Evolutionary conservation across 2,329 filamentous ascomycete species (phyloP), one percentile per base, ranked within the genome.

Genomic region (Cytospora mali): DNA sequence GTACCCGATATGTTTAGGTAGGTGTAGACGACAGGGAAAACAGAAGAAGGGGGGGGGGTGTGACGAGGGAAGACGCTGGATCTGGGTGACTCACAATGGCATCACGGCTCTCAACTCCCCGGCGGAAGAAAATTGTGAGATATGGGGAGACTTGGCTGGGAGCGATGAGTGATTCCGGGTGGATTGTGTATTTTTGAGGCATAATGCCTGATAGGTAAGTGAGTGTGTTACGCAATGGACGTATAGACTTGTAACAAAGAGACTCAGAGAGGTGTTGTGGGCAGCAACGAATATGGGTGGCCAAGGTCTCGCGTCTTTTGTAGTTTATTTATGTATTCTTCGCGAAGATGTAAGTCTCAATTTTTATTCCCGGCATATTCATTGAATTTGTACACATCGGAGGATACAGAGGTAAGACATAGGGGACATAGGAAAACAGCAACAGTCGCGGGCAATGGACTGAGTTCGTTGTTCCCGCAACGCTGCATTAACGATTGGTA

Each of bases 81-180:
- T 7, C 16, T 16, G 33, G 9, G 23, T 28, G 29, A 48, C 62
- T 62, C 13, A 64, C 62, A 31, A 66, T 66, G 23, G 64, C 61
- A 18, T 64, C 54, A 21, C 61, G 61, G 60, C 52, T 57, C 27
- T 66, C 64, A 11, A 55, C 54, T 42, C 53, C 52, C 11, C 53
- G 62, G 39, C 64, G 64, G 62, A 66, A 66, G 33, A 54, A 61
- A 31, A 66, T 48, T 7, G 54, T 54, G 29, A 66, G 56, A 50
- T 55, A 64, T 13, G 61, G 61, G 4, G 58, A 58, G 58, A 61
- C 57, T 11, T 55, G 50, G 61, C 42, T 58, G 13, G 64, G 64
- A 14, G 57, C 23, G 28, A 60, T 35, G 54, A 66, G 59, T 27
- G 64, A 55, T 53, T 64, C 61, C 14, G 64, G 61, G 2, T 31